Conservation (phyloP, 148 eudicot genomes). For the Amaranthus hypochondriacus region DNA sequence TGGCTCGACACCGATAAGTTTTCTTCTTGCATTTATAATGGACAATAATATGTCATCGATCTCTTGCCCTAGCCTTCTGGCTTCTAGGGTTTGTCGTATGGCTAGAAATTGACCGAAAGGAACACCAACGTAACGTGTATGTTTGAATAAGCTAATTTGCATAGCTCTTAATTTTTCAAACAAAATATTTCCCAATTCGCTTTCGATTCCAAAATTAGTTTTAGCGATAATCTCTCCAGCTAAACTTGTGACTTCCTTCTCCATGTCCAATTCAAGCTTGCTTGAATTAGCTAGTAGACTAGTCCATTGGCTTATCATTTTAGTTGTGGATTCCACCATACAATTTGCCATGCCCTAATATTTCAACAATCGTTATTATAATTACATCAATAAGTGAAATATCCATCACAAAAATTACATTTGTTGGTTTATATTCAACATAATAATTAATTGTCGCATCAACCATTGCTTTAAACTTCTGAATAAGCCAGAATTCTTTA, state of each 20-base stretch:
- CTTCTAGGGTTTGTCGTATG: conserved; percentile 48
- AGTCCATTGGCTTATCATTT: conserved; percentile 63
- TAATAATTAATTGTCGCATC: too few relatives aligned
- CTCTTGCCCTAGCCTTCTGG: conserved; percentile 61
- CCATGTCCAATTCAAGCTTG: conserved; percentile 56
- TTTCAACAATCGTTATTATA: background rate
- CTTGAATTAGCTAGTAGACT: conserved; percentile 30
- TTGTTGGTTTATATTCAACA: too few relatives aligned
- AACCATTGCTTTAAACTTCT: too few relatives aligned
- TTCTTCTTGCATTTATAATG: conserved; percentile 48
- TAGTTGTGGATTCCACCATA: conserved; percentile 70
- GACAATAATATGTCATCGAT: conserved; percentile 49
- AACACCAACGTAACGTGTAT: conserved; percentile 73
- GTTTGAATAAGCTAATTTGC: conserved; percentile 65
- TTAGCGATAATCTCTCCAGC: conserved; percentile 84
- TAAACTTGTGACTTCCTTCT: conserved; percentile 56
- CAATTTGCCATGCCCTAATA: conserved; percentile 66
- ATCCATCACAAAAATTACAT: background rate
- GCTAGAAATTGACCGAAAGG: conserved; percentile 57
- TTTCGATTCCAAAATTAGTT: conserved; percentile 71
- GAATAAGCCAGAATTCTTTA: too few relatives aligned
- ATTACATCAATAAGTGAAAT: too few relatives aligned
- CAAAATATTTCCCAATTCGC: conserved; percentile 42
- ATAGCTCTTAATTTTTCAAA: conserved; percentile 54
- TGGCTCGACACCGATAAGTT: conserved; percentile 27